Base-by-base conservation (phyloP, 2,329 filamentous ascomycete species). In the Claviceps digitariae region DNA sequence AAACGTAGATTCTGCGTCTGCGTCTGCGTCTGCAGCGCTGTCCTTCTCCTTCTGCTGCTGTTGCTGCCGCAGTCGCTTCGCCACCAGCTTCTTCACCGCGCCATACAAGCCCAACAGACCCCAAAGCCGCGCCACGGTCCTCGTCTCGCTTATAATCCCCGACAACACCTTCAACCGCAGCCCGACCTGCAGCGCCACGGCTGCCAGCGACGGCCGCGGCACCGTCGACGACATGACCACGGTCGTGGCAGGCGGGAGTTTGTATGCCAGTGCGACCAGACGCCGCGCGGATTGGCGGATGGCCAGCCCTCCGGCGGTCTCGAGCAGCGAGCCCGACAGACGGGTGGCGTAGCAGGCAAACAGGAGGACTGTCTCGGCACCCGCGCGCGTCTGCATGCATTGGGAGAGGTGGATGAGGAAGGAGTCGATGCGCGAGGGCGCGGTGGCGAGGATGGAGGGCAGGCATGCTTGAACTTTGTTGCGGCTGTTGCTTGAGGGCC, bases 71-170 rank as follows among this genome's bases (percentile, higher is more conserved):
- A n/a, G n/a, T n/a, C 2, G n/a, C 25, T n/a, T 40, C 21, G 58
- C 55, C 20, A 61, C 55, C n/a, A 83, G 70, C 52, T 64, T 67
- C 57, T 79, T 76, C 17, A 75, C 81, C 74, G 83, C 86, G 58
- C 83, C 72, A 68, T 87, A 86, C 66, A 95, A 74, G 50, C 82
- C 82, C 63, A 95, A 62, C 61, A 90, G 65, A 0, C 82, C 84
- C 84, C 87, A 95, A 31, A 96, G 74, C 0, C 90, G 78, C 57
- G 79, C 71, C 64, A 90, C 87, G 55, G 83, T 84, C 56, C 87
- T 76, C 56, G 82, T 79, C 63, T 93, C 87, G 59, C 76, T 76
- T 48, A 93, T 74, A 52, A 91, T 72, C 36, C 69, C 74, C 20
- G 82, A 80, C 15, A 95, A 74, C 15, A 71, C 75, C 68, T 73